These are phyloP conservation scores for Trichosanthes truncata DNA, from an alignment of 306 rosid species.

Conservation along the genomic window DNA sequence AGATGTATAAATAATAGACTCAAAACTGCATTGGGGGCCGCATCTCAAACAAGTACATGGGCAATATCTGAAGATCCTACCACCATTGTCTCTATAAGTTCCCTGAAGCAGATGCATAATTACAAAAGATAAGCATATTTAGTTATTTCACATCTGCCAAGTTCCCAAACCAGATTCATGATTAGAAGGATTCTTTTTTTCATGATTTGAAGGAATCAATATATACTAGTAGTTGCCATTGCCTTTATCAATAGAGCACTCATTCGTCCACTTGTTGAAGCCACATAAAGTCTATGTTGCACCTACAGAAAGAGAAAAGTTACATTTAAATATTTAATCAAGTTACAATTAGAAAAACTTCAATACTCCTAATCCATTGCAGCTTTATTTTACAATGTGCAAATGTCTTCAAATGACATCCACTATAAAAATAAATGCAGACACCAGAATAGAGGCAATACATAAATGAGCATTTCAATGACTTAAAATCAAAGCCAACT, in stretches of 20 bases:
- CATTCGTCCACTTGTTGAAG: constrained; percentile 72
- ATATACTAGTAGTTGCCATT: constrained; percentile 5
- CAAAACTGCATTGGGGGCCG: not conserved
- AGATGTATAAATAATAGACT: not conserved
- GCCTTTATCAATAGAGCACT: constrained; percentile 57
- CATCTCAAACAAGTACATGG: not conserved
- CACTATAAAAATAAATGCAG: not conserved
- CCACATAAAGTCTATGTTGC: constrained; percentile 56
- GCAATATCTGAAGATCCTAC: not conserved
- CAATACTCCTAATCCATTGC: not conserved
- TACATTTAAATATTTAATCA: not conserved
- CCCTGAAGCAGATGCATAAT: not conserved
- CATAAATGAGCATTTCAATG: not conserved
- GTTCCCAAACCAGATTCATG: not conserved
- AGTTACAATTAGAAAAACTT: not conserved
- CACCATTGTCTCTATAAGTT: not conserved
- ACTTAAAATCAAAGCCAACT: not conserved
- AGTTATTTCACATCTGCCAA: not conserved
- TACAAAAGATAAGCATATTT: not conserved
- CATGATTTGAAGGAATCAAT: not conserved
- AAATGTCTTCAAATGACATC: not conserved
- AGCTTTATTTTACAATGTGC: not conserved
- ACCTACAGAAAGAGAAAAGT: constrained; percentile 32
- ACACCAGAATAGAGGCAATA: not conserved
- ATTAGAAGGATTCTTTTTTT: not conserved